Base-by-base conservation (phyloP, 139 green algal genomes). In the Diplosphaera chodatii region DNA sequence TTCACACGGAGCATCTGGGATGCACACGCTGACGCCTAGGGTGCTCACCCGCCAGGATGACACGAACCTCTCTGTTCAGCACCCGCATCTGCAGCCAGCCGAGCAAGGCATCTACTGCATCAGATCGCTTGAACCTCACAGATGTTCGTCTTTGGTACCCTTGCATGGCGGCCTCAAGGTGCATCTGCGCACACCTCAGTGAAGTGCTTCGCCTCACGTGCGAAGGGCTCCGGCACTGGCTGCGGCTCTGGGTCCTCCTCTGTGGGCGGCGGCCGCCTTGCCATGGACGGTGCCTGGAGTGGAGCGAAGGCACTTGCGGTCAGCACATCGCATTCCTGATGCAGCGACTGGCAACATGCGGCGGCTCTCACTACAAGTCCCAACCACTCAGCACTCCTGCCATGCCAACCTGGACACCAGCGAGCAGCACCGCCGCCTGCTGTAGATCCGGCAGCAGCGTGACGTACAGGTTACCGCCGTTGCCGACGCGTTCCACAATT, bases 161-260 rank as follows among this genome's bases (percentile, higher is more conserved):
- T n/a, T n/a, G n/a, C n/a, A n/a, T n/a, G n/a, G n/a, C n/a, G n/a
- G n/a, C n/a, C n/a, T n/a, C n/a, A n/a, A n/a, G n/a, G n/a, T n/a
- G n/a, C n/a, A n/a, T n/a, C n/a, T n/a, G n/a, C n/a, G n/a, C n/a
- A n/a, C 48, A 59, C 48, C 48, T 98, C 94, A 1, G 83, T 90
- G 77, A 97, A 95, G 75, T 91, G 82, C 76, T 89, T 91, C 25
- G 94, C 91, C 80, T 98, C 90, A 0, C 81, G 78, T 1, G 92
- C 86, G 67, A 89, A 93, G 1, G 92, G 89, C 74, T 97, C 93
- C 0, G 91, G 78, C 22, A 71, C 62, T 8, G 73, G 66, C 40
- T 76, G 69, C 18, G 79, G 70, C 3, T 72, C 68, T 15, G 64
- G 55, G 1, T 32, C 63, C 40, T 76, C 72, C 32, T 70, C 32